Evolutionary conservation across 257 asterid genomes (phyloP), one percentile per base, ranked within the genome.

Genomic region (Penstemon newberryi): DNA sequence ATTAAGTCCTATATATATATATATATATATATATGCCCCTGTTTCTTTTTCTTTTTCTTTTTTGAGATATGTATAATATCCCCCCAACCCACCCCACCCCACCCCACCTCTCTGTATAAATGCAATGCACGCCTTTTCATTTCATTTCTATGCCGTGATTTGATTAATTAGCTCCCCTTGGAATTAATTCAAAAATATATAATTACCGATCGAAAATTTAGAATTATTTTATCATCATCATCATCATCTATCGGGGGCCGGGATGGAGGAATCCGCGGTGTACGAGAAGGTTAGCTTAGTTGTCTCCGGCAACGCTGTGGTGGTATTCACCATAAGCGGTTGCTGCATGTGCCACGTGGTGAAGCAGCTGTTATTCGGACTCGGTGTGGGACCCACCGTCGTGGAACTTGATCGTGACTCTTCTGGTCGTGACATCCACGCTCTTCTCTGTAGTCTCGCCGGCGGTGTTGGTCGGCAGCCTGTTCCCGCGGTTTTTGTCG

Each of bases 291-390:
- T 91, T 10, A 57, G 80, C 13, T 3, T 39, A 4, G 42, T 91
- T 61, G 96, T 83, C 8, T 77, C 90, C 11, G 69, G 84, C 39
- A 92, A 86, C 65, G 96, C 96, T 42, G 96, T 86, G 71, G 98
- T 92, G 53, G 78, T 92, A 11, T 92, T 92, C 89, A 84, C 95
- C 5, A 56, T 83, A 59, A 86, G 89, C 66, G 90, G 92, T 0
- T 91, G 98, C 72, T 89, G 98, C 84, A 89, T 92, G 96, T 85
- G 96, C 81, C 98, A 92, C 70, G 98, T 87, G 5, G 96, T 89
- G 57, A 89, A 84, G 75, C 94, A 86, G 69, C 84, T 92, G 11
- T 87, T 92, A 0, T 76, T 89, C 58, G 98, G 98, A 4, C 89
- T 92, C 1, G 98, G 98, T 5, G 96, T 92, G 0, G 96, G 89